Evolutionary conservation across 2,329 filamentous ascomycete species (phyloP), one percentile per base, ranked within the genome.

Genomic region (Herpotrichia juniperi): DNA sequence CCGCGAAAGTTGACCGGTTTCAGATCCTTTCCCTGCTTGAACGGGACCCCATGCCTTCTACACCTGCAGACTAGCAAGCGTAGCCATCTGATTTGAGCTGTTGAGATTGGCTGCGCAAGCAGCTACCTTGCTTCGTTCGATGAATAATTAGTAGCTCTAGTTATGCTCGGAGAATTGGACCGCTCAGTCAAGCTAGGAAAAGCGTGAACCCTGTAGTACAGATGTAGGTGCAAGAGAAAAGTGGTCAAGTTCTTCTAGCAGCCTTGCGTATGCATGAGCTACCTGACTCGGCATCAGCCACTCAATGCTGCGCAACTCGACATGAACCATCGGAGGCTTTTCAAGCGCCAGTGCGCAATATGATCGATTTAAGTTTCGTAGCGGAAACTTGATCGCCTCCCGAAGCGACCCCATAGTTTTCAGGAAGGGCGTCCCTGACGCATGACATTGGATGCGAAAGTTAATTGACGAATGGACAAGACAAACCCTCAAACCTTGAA

Each of bases 11-110:
- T 73, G 72, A 7, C 8, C 6, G 14, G 24, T 40, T 40, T 40
- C 70, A 71, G 50, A 56, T 67, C 55, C 42, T 65, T 61, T 62
- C 53, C 61, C 61, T 58, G 61, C 59, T 60, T 61, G 58, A 53
- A 59, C 43, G 54, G 52, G 53, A 25, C 48, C 54, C 52, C 58
- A 48, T 49, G 52, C 26, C 40, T 43, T 47, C 32, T 48, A 47
- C 30, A 11, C 5, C 42, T 26, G 48, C 28, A 42, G 45, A 37
- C 12, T 48, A 42, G 43, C 55, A 49, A 54, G n/a, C 25, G 51
- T 50, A 50, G 60, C 45, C 46, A 44, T 53, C 48, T 55, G 55
- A 40, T 54, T 53, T 59, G 50, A 56, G 42, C 62, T 52, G 50
- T 57, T 55, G 56, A 57, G 40, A 61, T 44, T 51, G 50, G 25